These are phyloP conservation scores for Yamadazyma aaseri DNA, from an alignment of 1,139 yeast species.

Conservation along the genomic window DNA sequence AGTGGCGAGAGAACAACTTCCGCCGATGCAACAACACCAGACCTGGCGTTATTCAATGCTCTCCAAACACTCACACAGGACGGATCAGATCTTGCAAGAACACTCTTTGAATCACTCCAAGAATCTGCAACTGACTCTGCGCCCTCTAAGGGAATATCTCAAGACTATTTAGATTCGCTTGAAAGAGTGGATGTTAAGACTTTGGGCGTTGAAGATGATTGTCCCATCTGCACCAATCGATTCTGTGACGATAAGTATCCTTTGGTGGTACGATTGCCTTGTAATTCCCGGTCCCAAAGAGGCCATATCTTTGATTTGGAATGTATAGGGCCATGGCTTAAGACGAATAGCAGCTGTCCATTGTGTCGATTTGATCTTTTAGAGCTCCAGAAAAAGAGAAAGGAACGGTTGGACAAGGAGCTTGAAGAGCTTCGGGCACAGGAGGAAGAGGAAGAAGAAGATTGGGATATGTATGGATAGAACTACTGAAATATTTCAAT, in stretches of 20 bases:
- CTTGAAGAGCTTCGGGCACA: conserved; percentile 48
- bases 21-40: not conserved
- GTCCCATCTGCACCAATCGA: conserved; percentile 81
- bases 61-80: conserved; percentile 32
- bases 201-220: conserved; percentile 55
- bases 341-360: conserved; percentile 80
- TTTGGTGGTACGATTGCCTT: conserved; percentile 76
- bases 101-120: conserved; percentile 27
- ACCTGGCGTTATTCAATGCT: conserved; percentile 28
- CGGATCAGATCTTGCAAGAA: conserved; percentile 30
- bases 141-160: conserved; percentile 64
- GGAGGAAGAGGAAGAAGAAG: conserved; percentile 66
- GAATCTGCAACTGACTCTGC: conserved; percentile 6
- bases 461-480: conserved; percentile 79
- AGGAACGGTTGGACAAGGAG: conserved; percentile 40
- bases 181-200: conserved; percentile 61
- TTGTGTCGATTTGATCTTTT: conserved; percentile 75
- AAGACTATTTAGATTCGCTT: conserved; percentile 68
- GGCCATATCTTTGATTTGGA: conserved; percentile 83
- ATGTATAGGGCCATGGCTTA: conserved; percentile 89
- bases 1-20: not conserved
- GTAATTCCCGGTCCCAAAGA: conserved; percentile 38
- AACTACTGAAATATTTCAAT: too few relatives aligned
- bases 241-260: conserved; percentile 77
- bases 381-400: conserved; percentile 39